Base-by-base conservation (phyloP, 129 eudicot species). In the Rutidosis leptorrhynchoides region DNA sequence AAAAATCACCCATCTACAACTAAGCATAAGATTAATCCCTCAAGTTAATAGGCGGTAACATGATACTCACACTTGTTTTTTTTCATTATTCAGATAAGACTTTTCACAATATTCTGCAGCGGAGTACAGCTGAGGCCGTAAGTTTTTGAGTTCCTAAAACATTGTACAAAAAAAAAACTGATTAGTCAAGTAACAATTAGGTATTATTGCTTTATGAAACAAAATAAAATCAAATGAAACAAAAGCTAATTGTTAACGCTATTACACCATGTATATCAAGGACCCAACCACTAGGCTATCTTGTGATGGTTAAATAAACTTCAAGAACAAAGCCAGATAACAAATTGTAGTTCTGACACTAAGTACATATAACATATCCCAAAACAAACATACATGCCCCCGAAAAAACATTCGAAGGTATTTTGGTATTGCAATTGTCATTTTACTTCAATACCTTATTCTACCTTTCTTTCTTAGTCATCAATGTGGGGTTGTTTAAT, bases 41-140 rank as follows among this genome's bases (percentile, higher is more conserved):
- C 69, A 25, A 60, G 27, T 35, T 59, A 55, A 60, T 15, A 67
- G 69, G 57, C 37, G 28, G 61, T 49, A 58, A 56, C 42, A 45
- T 27, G 78, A 58, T 52, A 71, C 88, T 80, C 81, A 93, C 98
- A 84, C 85, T 58, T 93, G 98, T 80, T 93, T 88, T 80, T 86
- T 89, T 54, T 93, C 98, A 61, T 90, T 93, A 64, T 93, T 85
- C 59, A 93, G 87, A 71, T 93, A 93, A 54, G 98, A 93, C 72
- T 93, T 93, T 71, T 93, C 98, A 67, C 98, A 93, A 65, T 93
- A 93, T 58, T 85, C 98, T 32, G 98, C 98, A 4, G 98, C 98
- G 19, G 98, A 85, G 77, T 89, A 88, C 56, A 93, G 96, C 77
- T 93, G 98, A 53, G 98, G 98, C 80, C 98, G 77, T 69, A 93